phyloP scores from a whole-genome alignment of 441 rosid genomes.

The Melastoma candidum region DNA sequence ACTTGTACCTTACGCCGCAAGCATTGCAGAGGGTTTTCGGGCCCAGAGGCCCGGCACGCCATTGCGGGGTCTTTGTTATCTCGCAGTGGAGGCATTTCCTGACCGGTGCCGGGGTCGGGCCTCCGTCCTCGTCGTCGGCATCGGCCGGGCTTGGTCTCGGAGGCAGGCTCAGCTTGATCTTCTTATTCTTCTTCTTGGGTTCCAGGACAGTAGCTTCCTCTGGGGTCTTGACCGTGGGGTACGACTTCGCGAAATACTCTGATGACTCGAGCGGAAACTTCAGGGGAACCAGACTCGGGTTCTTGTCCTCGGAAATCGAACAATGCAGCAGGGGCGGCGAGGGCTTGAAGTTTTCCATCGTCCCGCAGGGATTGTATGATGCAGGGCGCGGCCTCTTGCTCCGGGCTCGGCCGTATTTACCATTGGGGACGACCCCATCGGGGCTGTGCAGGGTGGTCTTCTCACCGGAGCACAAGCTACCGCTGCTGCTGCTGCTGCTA shows the following conservation, averaged over 20 bases:
- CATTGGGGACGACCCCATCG: neutral
- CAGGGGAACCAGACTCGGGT: neutral
- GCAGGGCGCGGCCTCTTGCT: conserved; percentile 17
- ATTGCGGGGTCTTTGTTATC: conserved; percentile 20
- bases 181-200: conserved; percentile 12
- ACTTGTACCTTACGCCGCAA: conserved; percentile 17
- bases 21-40: conserved; percentile 20
- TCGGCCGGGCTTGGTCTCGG: neutral
- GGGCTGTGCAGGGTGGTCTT: conserved; percentile 7
- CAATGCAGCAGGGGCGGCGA: neutral
- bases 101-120: conserved; percentile 1
- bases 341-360: neutral
- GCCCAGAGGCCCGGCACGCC: conserved; percentile 17
- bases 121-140: neutral
- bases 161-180: conserved; percentile 11
- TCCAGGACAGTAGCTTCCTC: neutral
- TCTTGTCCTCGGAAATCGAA: neutral
- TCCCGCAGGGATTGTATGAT: conserved; percentile 6
- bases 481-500: conserved; percentile 11
- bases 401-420: conserved; percentile 7
- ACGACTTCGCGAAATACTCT: conserved; percentile 4
- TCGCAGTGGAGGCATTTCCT: conserved; percentile 18
- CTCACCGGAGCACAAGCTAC: conserved; percentile 2
- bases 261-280: neutral
- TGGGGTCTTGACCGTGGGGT: conserved; percentile 1